Evolutionary conservation across 1,284 basidiomycete genomes (phyloP).

Genomic region (Anthracocystis panici-leucophaei): DNA sequence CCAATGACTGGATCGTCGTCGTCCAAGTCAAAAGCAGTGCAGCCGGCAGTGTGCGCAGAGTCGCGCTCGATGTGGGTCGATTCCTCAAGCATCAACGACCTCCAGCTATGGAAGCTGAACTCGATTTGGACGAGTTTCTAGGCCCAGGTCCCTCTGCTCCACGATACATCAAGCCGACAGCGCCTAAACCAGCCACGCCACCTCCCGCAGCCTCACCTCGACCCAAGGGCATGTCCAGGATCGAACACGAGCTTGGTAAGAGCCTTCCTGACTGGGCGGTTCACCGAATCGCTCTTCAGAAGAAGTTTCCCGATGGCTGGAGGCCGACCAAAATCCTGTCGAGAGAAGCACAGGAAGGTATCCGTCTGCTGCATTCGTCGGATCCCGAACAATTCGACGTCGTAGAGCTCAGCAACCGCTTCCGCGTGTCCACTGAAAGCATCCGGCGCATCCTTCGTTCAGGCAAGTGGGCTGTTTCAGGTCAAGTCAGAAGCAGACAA

Average conservation of each 20-base stretch:
- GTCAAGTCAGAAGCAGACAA: constrained; percentile 38
- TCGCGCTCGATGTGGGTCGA: constrained; percentile 54
- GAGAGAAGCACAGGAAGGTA: constrained; percentile 64
- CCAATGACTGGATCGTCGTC: constrained; percentile 64
- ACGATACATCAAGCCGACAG: constrained; percentile 17
- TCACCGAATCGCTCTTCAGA: constrained; percentile 56
- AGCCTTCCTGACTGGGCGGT: constrained; percentile 58
- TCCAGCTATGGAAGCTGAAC: constrained; percentile 29
- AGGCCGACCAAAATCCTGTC: constrained; percentile 64
- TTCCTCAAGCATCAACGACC: constrained; percentile 47
- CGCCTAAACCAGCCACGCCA: constrained; percentile 10
- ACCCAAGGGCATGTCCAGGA: constrained; percentile 59
- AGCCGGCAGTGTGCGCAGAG: constrained; percentile 55
- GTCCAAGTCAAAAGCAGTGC: constrained; percentile 60
- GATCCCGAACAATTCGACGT: constrained; percentile 63
- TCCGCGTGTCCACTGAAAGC: constrained; percentile 61
- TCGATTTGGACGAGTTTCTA: constrained; percentile 56
- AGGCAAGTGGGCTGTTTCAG: constrained; percentile 38
- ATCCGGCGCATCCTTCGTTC: constrained; percentile 62
- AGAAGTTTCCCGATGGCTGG: constrained; percentile 65
- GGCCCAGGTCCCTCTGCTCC: constrained; percentile 43
- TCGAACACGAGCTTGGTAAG: constrained; percentile 59
- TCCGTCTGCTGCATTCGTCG: constrained; percentile 57
- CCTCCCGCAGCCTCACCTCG: constrained; percentile 18
- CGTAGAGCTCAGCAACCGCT: constrained; percentile 50